Evolutionary conservation across 768 basidiomycete species (phyloP).

Genomic region (Kwoniella shandongensis): DNA sequence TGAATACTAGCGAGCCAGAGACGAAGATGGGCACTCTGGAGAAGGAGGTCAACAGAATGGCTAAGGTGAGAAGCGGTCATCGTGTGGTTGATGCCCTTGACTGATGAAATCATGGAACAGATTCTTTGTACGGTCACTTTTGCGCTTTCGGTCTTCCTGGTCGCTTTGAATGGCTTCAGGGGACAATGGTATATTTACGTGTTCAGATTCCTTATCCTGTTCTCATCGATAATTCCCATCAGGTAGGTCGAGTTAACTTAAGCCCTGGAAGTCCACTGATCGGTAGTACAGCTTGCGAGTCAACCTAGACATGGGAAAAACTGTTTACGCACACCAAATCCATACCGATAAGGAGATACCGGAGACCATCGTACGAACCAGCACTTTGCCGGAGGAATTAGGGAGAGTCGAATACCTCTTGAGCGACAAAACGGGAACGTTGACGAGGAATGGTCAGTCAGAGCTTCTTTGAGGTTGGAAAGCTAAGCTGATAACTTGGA

Average conservation of each 20-base stretch:
- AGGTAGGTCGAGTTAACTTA: conserved; percentile 63
- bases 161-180: conserved; percentile 92
- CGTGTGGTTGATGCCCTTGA: neutral
- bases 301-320: conserved; percentile 99
- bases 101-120: conserved; percentile 55
- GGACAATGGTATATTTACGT: conserved; percentile 96
- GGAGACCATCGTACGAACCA: conserved; percentile 93
- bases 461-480: neutral
- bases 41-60: conserved; percentile 88
- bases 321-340: conserved; percentile 92
- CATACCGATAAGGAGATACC: conserved; percentile 92
- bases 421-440: conserved; percentile 96
- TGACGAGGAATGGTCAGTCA: conserved; percentile 87
- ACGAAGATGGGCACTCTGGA: conserved; percentile 92
- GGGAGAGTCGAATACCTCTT: conserved; percentile 92
- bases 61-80: conserved; percentile 74
- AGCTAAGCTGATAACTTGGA: neutral
- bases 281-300: conserved; percentile 80
- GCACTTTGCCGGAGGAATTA: conserved; percentile 92
- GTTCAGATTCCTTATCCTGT: conserved; percentile 93
- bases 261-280: too few species aligned
- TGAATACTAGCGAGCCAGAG: conserved; percentile 96
- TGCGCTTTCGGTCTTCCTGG: conserved; percentile 81
- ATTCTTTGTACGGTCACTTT: conserved; percentile 94
- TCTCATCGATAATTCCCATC: conserved; percentile 98